phyloP scores from a whole-genome alignment of 2,329 filamentous ascomycete species.

The Aspergillus felis region DNA sequence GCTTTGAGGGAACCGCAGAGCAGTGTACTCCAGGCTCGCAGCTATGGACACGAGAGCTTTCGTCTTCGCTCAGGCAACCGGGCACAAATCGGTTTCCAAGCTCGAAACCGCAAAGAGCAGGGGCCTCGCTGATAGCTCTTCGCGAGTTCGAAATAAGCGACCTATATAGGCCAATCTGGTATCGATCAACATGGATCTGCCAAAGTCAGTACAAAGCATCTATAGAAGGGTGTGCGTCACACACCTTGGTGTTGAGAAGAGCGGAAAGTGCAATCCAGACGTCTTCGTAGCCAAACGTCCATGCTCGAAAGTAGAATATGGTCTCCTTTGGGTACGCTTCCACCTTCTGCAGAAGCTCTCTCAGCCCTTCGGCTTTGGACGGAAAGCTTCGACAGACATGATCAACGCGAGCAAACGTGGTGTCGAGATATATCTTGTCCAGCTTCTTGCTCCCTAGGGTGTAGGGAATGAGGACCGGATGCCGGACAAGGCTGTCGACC shows the following conservation, averaged over 20 bases:
- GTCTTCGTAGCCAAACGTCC: constrained; percentile 92
- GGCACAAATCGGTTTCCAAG: constrained; percentile 67
- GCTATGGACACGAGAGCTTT: constrained; percentile 69
- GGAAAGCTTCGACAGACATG: constrained; percentile 51
- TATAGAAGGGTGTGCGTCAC: neutral
- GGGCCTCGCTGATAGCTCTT: constrained; percentile 53
- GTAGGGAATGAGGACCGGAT: constrained; percentile 73
- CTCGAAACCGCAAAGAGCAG: constrained; percentile 67
- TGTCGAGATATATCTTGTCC: constrained; percentile 85
- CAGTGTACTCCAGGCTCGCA: constrained; percentile 67
- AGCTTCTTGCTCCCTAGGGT: constrained; percentile 61
- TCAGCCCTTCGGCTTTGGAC: constrained; percentile 69
- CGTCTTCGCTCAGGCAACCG: constrained; percentile 67
- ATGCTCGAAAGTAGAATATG: constrained; percentile 77
- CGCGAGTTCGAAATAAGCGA: constrained; percentile 52
- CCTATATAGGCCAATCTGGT: constrained; percentile 70
- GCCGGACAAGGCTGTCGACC: constrained; percentile 67
- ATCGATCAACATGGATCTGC: constrained; percentile 76
- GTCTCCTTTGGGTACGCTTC: constrained; percentile 66
- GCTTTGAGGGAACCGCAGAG: constrained; percentile 37
- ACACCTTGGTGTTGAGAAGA: constrained; percentile 61
- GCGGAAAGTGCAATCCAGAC: constrained; percentile 80
- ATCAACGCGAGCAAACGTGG: constrained; percentile 63
- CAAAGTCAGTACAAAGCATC: neutral
- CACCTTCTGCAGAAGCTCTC: constrained; percentile 68